Evolutionary conservation across 2,329 filamentous ascomycete species (phyloP), one percentile per base, ranked within the genome.

Genomic region (Paramyrothecium sp.): DNA sequence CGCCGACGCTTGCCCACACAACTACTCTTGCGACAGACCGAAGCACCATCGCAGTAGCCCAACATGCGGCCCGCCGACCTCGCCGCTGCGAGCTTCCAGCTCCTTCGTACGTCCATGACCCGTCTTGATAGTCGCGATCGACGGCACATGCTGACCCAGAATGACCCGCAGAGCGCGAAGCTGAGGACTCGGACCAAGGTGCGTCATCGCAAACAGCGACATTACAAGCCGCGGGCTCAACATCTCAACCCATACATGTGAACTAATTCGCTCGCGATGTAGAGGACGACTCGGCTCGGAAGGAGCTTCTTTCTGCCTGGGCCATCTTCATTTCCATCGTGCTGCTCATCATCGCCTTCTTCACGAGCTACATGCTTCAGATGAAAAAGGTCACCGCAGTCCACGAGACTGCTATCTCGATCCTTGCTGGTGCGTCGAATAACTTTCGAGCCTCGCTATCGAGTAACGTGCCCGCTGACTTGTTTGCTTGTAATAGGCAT

Each of bases 401-500:
- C 55, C 95, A 99, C 75, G 95, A 99, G 79, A 99, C 95, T 2
- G 95, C 98, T 67, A 88, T 99, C 61, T 98, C 94, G 60, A 99
- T 99, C 72, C 98, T 99, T 78, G 93, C 92, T 57, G 92, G 92
- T 93, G 60, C 26, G 61, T 20, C 49, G 26, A 5, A 44, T 23
- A 26, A 19, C 21, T 8, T 3, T 21, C 53, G 23, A 44, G 16
- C 7, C 49, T 10, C 12, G 49, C 17, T 55, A 48, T 54, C 74
- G 58, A 46, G 63, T 13, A 30, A 16, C 61, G 57, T 56, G 30
- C 30, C 30, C n/a, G 20, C 53, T 54, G 5, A 44, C 21, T 30
- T 22, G n/a, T 13, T 10, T 22, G 13, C n/a, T 7, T 44, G 13
- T 12, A 41, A 47, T 46, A 96, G 94, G 94, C 68, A 98, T 98